Percentiles rank a stretch among this genome's conserved stretches.
Evolutionary conservation across 495 filamentous ascomycete genomes (phyloP).

Genomic region (Melanomma pulvis-pyrius): DNA sequence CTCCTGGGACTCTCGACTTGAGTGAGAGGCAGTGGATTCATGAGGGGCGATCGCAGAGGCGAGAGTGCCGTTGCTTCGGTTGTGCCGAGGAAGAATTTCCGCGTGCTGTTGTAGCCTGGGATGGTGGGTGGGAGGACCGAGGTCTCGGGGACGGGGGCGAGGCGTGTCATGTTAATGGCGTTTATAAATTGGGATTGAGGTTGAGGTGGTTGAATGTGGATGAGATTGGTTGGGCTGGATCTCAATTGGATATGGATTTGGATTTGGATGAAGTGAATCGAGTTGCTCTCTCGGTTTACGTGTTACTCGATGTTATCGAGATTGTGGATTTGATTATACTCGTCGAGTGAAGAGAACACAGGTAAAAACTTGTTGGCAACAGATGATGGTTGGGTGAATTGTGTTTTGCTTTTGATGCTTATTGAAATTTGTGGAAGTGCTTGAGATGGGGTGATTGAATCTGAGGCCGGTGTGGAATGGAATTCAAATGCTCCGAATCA

Average conservation of each 20-base stretch:
- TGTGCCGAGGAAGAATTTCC: slow-evolving; percentile 19
- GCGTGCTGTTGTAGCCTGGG: background rate
- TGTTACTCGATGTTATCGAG: background rate
- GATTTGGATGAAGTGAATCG: too few species aligned
- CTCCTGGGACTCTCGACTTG: slow-evolving; percentile 1
- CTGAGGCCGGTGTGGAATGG: background rate
- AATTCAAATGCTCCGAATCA: background rate
- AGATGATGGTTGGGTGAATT: too few species aligned
- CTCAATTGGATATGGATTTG: too few species aligned
- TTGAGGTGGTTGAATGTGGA: background rate
- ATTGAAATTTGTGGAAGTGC: background rate
- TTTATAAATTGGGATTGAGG: background rate
- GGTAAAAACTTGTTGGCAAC: too few species aligned
- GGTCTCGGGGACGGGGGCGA: background rate
- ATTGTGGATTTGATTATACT: too few species aligned
- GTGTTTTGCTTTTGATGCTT: background rate
- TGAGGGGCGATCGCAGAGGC: background rate
- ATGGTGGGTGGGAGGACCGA: background rate
- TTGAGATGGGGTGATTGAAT: background rate
- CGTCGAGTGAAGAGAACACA: too few species aligned
- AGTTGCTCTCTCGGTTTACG: too few species aligned
- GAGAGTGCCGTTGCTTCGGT: background rate
- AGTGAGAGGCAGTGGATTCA: slow-evolving; percentile 6
- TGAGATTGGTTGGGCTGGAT: background rate
- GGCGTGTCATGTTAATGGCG: background rate